phyloP scores from a whole-genome alignment of 1,284 basidiomycete genomes.

The Caloboletus inedulis region DNA sequence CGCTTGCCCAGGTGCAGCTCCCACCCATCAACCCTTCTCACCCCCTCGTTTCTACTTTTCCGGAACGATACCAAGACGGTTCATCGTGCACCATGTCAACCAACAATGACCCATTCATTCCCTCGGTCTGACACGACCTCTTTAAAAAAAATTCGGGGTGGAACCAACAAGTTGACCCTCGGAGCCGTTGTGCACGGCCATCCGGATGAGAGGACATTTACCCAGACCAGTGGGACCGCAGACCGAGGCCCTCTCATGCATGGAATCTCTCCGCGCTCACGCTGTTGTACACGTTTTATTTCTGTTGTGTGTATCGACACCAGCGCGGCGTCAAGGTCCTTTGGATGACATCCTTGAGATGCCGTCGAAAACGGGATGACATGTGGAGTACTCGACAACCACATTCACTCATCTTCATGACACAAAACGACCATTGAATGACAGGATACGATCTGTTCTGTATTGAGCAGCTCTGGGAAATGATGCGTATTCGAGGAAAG shows the following conservation, averaged over 20 bases:
- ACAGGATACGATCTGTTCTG: neutral
- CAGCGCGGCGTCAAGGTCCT: neutral
- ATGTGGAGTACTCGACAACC: neutral
- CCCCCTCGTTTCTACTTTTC: neutral
- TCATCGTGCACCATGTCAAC: too few species aligned
- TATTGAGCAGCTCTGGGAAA: neutral
- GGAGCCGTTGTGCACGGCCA: neutral
- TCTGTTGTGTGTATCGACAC: neutral
- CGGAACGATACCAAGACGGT: neutral
- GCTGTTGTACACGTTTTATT: neutral
- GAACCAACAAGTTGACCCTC: neutral
- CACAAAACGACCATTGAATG: neutral
- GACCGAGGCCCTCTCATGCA: neutral
- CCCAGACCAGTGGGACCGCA: neutral
- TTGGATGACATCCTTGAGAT: neutral
- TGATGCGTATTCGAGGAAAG: neutral
- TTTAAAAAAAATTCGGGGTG: neutral
- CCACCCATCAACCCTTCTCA: neutral
- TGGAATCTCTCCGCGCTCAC: neutral
- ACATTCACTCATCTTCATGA: neutral
- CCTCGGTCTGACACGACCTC: neutral
- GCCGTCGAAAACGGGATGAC: neutral
- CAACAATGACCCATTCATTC: neutral
- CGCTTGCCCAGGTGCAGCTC: neutral
- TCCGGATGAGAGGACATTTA: neutral